Evolutionary conservation across 176 grass and related monocot genomes (phyloP), one percentile per base, ranked within the genome.

Genomic region (Aechmea fasciata): DNA sequence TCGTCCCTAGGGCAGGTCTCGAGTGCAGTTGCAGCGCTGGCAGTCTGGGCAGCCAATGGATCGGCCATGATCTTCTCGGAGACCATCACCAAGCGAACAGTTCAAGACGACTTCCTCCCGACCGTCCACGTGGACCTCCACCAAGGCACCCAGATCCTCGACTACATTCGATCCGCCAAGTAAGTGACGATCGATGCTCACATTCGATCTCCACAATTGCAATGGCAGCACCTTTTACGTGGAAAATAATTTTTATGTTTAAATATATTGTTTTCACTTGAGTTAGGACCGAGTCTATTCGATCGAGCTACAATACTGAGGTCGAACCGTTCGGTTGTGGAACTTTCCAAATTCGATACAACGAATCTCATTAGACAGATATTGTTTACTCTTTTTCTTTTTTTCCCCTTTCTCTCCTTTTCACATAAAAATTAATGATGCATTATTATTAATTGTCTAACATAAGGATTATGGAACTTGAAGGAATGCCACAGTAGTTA

Each of bases 61-160:
- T 73, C 75, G 24, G 94, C 78, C 75, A 70, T 99, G 71, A 92
- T 93, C 80, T 92, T 90, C 78, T 84, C 78, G 4, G 89, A 92
- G 52, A 69, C 69, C 49, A 57, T 81, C 8, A 72, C 82, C 48
- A 75, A 71, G 71, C 81, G 48, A 17, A 74, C 70, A 55, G 76
- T 50, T 47, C 86, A 92, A 73, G 93, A 92, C 55, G 88, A 77
- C 72, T 73, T 85, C 79, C 70, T 82, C 47, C 94, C 86, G 14
- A 87, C 89, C 9, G 74, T 88, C 69, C 72, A 92, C 66, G 87
- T 99, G 3, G 82, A 92, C 63, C 82, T 93, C 12, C 52, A 57
- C 69, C 84, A 90, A 74, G 94, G 79, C 77, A 99, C 86, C 47
- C 74, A 67, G 47, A 93, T 99, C 72, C 82, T 93, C 57, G 7